Evolutionary conservation across 2,329 filamentous ascomycete species (phyloP).

Genomic region (Botrytis sinoallii): DNA sequence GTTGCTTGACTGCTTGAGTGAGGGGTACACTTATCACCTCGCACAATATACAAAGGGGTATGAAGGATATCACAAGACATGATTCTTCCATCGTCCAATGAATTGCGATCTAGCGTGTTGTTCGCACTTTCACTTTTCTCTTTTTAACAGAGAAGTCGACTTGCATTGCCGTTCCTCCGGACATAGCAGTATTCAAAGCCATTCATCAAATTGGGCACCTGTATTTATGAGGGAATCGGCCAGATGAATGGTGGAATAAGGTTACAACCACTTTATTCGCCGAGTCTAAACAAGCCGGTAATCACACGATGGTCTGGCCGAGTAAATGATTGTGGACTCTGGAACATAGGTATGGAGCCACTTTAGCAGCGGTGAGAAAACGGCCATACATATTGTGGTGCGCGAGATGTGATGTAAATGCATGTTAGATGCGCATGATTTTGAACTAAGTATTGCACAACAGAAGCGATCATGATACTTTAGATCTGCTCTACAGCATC

Average conservation of each 20-base stretch:
- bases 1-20: background rate
- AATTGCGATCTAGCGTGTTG: background rate
- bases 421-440: background rate
- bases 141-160: background rate
- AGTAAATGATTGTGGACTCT: background rate
- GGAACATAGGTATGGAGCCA: background rate
- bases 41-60: no score
- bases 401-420: background rate
- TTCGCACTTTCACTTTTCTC: background rate
- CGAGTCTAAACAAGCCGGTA: background rate
- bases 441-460: background rate
- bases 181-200: background rate
- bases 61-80: background rate
- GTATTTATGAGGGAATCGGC: background rate
- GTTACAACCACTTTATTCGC: background rate
- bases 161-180: background rate
- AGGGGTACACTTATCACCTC: background rate
- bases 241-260: no score
- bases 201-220: background rate
- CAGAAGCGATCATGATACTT: no score
- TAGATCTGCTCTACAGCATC: background rate
- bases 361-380: background rate
- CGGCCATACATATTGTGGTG: background rate
- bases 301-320: background rate
- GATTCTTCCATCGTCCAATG: background rate